Evolutionary conservation across 306 rosid species (phyloP).

Genomic region (Vigna mungo): DNA sequence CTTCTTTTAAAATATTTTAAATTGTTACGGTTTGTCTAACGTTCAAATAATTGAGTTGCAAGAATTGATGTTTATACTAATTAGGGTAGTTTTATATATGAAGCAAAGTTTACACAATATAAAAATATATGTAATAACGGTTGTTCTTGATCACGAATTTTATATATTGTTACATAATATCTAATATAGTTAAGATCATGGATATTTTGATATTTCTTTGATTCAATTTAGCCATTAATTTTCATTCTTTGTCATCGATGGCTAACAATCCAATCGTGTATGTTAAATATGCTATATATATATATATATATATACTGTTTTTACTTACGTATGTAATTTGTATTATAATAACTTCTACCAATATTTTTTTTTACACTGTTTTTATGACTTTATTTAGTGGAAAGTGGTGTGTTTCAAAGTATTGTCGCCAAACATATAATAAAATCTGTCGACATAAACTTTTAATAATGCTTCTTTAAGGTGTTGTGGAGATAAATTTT

Average conservation of each 20-base stretch:
- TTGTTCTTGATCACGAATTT: too few species aligned
- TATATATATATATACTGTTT: background rate
- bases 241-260: background rate
- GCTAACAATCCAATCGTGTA: background rate
- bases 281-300: background rate
- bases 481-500: background rate
- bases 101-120: background rate
- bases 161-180: background rate
- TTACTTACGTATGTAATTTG: background rate
- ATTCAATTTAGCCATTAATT: background rate
- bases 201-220: background rate
- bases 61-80: constrained; percentile 27
- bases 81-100: background rate
- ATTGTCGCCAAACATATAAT: background rate
- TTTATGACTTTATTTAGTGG: constrained; percentile 9
- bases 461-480: background rate
- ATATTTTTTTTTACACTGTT: background rate
- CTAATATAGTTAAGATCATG: background rate
- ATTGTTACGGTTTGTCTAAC: constrained; percentile 29
- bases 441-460: background rate
- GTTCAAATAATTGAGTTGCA: constrained; percentile 28
- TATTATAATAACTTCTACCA: background rate
- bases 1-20: background rate
- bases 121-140: background rate
- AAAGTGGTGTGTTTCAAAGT: background rate